Percentiles rank a stretch among this genome's conserved stretches.
These are phyloP conservation scores for Fusarium liriodendri DNA, from an alignment of 2,329 filamentous ascomycete genomes.

Conservation along the genomic window DNA sequence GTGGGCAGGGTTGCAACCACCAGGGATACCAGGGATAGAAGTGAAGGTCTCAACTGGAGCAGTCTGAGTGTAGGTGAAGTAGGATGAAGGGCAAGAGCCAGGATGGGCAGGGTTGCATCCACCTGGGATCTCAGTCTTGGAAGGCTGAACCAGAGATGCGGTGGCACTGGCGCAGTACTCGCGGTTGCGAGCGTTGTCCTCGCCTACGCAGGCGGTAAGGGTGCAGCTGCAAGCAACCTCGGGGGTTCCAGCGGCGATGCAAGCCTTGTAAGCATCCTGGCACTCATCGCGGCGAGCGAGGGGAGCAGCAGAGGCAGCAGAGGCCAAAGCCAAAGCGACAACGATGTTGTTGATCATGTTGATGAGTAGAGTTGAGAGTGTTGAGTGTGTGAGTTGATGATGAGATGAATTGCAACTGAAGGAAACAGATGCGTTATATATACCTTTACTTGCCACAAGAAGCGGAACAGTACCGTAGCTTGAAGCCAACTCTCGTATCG, in stretches of 20 bases:
- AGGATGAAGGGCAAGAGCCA: slow-evolving; percentile 14
- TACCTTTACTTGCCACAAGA: not conserved
- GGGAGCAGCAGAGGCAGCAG: slow-evolving; percentile 9
- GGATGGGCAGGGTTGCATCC: slow-evolving; percentile 13
- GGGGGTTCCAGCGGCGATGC: slow-evolving; percentile 11
- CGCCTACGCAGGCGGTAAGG: slow-evolving; percentile 10
- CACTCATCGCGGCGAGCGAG: slow-evolving; percentile 8
- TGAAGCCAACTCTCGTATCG: not conserved
- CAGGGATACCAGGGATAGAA: slow-evolving; percentile 1
- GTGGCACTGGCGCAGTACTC: slow-evolving; percentile 21
- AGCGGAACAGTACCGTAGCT: not conserved
- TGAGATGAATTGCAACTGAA: not conserved
- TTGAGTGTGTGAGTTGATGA: not conserved
- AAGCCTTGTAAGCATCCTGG: slow-evolving; percentile 21
- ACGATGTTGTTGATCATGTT: slow-evolving; percentile 21
- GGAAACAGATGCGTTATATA: not conserved
- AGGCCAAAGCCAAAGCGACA: slow-evolving; percentile 12
- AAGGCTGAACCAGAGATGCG: slow-evolving; percentile 4
- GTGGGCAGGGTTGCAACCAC: slow-evolving; percentile 21
- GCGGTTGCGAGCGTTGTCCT: slow-evolving; percentile 21
- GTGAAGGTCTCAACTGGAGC: slow-evolving; percentile 2
- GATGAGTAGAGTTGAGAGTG: not conserved
- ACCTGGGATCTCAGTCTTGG: slow-evolving; percentile 12
- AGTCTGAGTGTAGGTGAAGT: slow-evolving; percentile 12
- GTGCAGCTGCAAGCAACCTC: slow-evolving; percentile 22